Evolutionary conservation across 176 grass and related monocot species (phyloP), one percentile per base, ranked within the genome.

Genomic region (sorghum (Sorghum bicolor)): DNA sequence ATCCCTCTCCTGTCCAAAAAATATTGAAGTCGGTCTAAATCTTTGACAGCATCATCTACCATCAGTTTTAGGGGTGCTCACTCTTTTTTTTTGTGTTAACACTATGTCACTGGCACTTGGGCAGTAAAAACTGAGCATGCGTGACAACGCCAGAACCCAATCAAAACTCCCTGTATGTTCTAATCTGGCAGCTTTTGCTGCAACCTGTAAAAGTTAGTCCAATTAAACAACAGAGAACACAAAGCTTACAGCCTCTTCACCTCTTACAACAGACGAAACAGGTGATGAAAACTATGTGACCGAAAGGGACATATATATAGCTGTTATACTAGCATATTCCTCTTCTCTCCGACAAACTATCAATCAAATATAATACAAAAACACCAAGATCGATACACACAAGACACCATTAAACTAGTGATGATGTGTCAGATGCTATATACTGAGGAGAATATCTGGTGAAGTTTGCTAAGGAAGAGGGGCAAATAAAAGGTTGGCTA

Each of bases 371-470:
- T 36, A 60, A 61, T 17, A n/a, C 45, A 37, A 16, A n/a, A 36
- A 72, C 62, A 48, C 82, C 62, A 80, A 61, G 11, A 80, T 3
- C 48, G 29, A 30, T 47, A 70, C 69, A 68, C 75, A 75, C 72
- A 37, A 36, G 57, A 74, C 31, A 4, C 10, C 28, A 43, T 88
- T 84, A 74, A 80, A 81, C 19, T 81, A 81, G 2, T 64, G 50
- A n/a, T n/a, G n/a, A 10, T 20, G 63, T 34, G 48, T 10, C 79
- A 62, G 8, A 41, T 11, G n/a, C 8, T 0, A n/a, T n/a, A n/a
- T n/a, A 63, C 17, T 3, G 13, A 52, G 37, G 37, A 13, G 77
- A 64, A 85, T 85, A 89, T 89, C 41, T 70, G 25, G 28, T 25
- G 82, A 76, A 14, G 4, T 3, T 53, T 69, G 40, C 87, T 26